Conservation (phyloP, 148 eudicot genomes). For the Amaranthus hypochondriacus region DNA sequence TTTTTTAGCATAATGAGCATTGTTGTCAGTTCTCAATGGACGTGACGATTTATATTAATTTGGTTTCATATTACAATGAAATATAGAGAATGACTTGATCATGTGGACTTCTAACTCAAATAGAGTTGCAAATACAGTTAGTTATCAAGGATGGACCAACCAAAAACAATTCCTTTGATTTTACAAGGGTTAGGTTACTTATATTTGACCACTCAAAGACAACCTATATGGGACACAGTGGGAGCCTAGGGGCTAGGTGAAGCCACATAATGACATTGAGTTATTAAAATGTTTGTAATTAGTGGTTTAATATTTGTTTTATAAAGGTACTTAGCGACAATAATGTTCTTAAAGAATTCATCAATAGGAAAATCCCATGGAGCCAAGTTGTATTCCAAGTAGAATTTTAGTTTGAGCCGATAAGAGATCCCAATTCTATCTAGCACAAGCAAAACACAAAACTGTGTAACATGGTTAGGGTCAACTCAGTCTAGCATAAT, state of each 20-base stretch:
- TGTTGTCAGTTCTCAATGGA: background rate
- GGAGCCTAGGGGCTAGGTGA: too few relatives aligned
- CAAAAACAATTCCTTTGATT: too few relatives aligned
- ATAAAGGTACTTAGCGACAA: background rate
- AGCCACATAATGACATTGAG: too few relatives aligned
- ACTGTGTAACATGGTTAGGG: background rate
- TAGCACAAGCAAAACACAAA: conserved; percentile 1
- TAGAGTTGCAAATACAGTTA: too few relatives aligned
- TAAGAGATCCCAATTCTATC: background rate
- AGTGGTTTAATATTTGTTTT: background rate
- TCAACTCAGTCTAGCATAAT: background rate
- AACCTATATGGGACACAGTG: too few relatives aligned
- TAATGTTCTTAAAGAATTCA: background rate
- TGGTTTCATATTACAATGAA: too few relatives aligned
- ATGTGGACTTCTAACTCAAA: too few relatives aligned
- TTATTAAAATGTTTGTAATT: background rate
- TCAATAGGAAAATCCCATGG: background rate
- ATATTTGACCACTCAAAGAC: too few relatives aligned
- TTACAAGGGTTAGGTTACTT: too few relatives aligned
- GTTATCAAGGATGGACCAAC: too few relatives aligned
- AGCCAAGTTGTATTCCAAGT: background rate
- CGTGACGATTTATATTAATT: too few relatives aligned
- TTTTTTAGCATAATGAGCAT: background rate
- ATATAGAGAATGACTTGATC: too few relatives aligned
- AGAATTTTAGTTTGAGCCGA: background rate